phyloP scores from a whole-genome alignment of 257 asterid species.

The Dorcoceras hygrometricum region DNA sequence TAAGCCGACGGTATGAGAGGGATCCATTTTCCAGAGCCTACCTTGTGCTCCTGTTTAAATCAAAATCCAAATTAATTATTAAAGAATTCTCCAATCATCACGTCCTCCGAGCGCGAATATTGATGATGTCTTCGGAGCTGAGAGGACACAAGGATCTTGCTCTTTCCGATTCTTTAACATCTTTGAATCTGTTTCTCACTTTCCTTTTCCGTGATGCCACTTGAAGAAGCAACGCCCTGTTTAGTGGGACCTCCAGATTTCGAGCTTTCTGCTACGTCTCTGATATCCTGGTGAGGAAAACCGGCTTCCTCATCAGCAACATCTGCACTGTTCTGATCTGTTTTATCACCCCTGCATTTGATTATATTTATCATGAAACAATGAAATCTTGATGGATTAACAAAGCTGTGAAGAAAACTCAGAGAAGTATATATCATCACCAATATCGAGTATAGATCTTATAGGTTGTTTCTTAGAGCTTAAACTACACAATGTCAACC shows the following conservation, averaged over 20 bases:
- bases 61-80: neutral
- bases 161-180: neutral
- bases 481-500: neutral
- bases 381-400: neutral
- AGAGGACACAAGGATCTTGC: neutral
- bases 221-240: conserved; percentile 32
- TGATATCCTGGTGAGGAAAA: conserved; percentile 18
- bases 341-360: conserved; percentile 51
- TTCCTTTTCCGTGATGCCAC: conserved; percentile 24
- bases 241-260: conserved; percentile 20
- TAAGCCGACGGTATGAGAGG: too few species aligned
- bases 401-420: neutral
- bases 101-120: neutral
- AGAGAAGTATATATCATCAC: too few species aligned
- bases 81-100: neutral
- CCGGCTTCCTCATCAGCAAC: conserved; percentile 59
- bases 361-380: conserved; percentile 17
- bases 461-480: neutral
- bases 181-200: neutral
- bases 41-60: too few species aligned
- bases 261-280: conserved; percentile 29
- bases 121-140: neutral
- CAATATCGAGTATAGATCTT: neutral
- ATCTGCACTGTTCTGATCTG: conserved; percentile 33
- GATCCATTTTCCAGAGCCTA: too few species aligned